phyloP scores from a whole-genome alignment of 2,329 filamentous ascomycete genomes.

The Penicillium sp. region DNA sequence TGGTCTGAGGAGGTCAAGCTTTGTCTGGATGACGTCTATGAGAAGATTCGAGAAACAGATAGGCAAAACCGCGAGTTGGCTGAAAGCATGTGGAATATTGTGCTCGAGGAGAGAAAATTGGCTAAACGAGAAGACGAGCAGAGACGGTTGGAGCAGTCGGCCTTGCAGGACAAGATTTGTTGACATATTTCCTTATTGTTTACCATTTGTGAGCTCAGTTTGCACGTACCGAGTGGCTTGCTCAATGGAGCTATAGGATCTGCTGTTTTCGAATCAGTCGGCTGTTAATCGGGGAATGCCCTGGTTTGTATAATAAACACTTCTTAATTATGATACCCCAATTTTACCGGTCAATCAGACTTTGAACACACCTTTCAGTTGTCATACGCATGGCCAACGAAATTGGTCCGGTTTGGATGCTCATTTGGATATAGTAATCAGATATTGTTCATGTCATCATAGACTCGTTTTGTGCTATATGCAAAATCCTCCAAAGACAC shows the following conservation, averaged over 20 bases:
- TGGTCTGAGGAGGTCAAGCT: constrained; percentile 32
- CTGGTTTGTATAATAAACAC: neutral
- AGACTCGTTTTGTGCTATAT: constrained; percentile 12
- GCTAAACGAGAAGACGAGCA: constrained; percentile 36
- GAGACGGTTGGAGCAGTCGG: constrained; percentile 3
- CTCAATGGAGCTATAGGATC: neutral
- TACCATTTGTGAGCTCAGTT: neutral
- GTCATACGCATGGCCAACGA: neutral
- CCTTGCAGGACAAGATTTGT: neutral
- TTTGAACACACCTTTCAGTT: neutral
- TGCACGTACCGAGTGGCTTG: neutral
- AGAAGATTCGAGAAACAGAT: constrained; percentile 34
- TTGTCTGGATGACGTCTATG: constrained; percentile 27
- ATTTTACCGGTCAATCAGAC: neutral
- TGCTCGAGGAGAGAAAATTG: constrained; percentile 44
- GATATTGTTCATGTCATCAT: neutral
- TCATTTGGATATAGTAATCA: neutral
- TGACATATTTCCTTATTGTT: neutral
- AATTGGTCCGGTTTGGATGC: neutral
- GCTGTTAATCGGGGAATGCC: neutral
- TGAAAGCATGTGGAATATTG: constrained; percentile 44
- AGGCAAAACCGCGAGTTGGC: constrained; percentile 35
- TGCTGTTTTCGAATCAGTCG: no score
- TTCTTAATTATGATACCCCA: constrained; percentile 5
- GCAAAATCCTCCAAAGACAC: constrained; percentile 3